Conservation (phyloP, 2,329 filamentous ascomycete species). For the Juglanconis sp. region DNA sequence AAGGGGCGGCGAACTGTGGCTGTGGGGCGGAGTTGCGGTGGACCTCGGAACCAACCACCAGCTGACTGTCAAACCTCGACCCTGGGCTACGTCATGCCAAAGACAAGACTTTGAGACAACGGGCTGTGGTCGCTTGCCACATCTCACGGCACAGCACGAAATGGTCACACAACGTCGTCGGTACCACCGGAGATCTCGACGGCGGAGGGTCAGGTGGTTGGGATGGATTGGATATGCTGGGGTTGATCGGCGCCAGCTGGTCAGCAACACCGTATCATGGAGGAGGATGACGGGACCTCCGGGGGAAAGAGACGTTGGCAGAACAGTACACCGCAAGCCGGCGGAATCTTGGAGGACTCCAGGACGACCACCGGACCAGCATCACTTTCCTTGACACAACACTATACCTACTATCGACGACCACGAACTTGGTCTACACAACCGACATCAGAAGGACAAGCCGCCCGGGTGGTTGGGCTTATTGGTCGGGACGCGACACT, state of each 20-base stretch:
- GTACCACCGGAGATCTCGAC: conserved; percentile 18
- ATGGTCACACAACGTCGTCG: conserved; percentile 22
- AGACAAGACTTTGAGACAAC: neutral
- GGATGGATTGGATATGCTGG: conserved; percentile 6
- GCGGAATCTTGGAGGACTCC: neutral
- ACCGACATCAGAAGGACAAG: neutral
- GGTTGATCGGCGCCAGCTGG: conserved; percentile 8
- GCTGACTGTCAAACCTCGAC: neutral
- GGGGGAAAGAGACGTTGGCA: neutral
- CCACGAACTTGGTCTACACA: neutral
- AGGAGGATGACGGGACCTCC: neutral
- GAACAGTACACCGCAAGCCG: conserved; percentile 1
- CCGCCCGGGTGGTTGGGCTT: neutral
- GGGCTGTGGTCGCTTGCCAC: conserved; percentile 4
- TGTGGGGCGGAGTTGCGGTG: conserved; percentile 13
- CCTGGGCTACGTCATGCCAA: conserved; percentile 8
- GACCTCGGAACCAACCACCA: conserved; percentile 5
- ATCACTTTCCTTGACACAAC: conserved; percentile 1
- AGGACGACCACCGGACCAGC: neutral
- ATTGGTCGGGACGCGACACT: conserved; percentile 1
- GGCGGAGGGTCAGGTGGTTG: neutral
- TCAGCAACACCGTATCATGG: conserved; percentile 6
- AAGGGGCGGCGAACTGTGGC: neutral
- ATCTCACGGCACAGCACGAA: neutral
- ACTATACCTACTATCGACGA: neutral